Evolutionary conservation across 1,139 yeast genomes (phyloP), one percentile per base, ranked within the genome.

Genomic region (Nakaseomyces nivariensis): DNA sequence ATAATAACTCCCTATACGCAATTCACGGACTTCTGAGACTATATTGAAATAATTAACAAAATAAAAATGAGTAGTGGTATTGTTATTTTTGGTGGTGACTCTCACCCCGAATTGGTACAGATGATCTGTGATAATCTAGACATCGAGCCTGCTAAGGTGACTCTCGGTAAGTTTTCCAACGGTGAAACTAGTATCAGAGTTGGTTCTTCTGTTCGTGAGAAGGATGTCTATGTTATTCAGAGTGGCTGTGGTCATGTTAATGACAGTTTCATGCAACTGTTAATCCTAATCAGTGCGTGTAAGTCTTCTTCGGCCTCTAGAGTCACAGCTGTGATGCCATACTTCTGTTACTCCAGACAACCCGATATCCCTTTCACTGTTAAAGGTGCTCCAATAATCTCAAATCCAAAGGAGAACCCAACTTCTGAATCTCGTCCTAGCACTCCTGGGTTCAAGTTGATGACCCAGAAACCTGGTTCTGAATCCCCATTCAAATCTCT

Each of bases 271-370:
- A 77, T 94, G 66, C 97, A 94, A 68, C 73, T 94, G 48, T 71
- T 92, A 58, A 85, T 94, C 58, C 81, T 88, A 75, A 80, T 94
- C 47, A 84, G 95, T 17, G 98, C 98, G 5, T 90, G 97, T 68
- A 92, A 92, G 65, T 85, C 94, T 32, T 96, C 98, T 3, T 85
- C 95, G 57, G 97, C 98, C 11, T 82, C 80, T 54, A 77, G 95
- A 56, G 96, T 90, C 42, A 90, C 97, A 2, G 97, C 96, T 0
- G 96, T 94, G 37, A 73, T 92, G 67, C 98, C 99, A 5, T 74
- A 88, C 55, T 92, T 94, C 67, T 97, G 97, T 25, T 94, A 94
- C 67, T 86, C 96, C 1, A 76, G 99, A 63, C 99, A 94, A 69
- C 95, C 96, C 2, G 97, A 90, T 67, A 82, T 87, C 42, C 96